Evolutionary conservation across 1,284 basidiomycete species (phyloP).

Genomic region (Cutaneotrichosporon sp.): DNA sequence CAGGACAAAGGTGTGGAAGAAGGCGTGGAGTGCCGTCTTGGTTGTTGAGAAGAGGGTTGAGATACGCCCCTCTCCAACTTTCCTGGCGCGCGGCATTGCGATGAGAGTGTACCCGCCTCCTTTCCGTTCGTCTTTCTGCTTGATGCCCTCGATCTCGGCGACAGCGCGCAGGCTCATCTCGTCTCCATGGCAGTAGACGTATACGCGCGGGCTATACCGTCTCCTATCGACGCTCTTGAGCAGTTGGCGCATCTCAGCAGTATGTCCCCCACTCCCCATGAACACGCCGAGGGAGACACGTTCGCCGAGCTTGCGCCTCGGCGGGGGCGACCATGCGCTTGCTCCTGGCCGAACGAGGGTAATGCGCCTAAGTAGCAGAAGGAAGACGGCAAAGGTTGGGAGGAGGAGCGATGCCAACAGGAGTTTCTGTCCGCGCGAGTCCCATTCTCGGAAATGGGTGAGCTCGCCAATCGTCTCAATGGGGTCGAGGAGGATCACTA

Average conservation of each 20-base stretch:
- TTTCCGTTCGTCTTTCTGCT: slow-evolving; percentile 21
- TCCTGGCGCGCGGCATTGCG: slow-evolving; percentile 76
- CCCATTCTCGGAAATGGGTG: not conserved
- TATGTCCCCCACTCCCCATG: slow-evolving; percentile 84
- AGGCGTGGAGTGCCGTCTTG: slow-evolving; percentile 61
- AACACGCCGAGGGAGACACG: slow-evolving; percentile 57
- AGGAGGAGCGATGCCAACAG: not conserved
- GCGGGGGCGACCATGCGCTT: not conserved
- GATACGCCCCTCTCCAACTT: slow-evolving; percentile 72
- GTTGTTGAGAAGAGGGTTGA: slow-evolving; percentile 67
- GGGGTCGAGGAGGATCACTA: not conserved
- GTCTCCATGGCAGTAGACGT: slow-evolving; percentile 82
- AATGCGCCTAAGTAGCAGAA: not conserved
- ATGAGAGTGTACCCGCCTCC: slow-evolving; percentile 55
- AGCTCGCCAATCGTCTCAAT: not conserved
- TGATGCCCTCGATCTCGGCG: slow-evolving; percentile 61
- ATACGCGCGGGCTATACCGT: slow-evolving; percentile 74
- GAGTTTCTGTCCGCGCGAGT: not conserved
- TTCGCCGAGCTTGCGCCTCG: slow-evolving; percentile 50
- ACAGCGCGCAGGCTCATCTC: slow-evolving; percentile 54
- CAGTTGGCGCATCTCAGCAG: slow-evolving; percentile 78
- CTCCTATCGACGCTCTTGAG: slow-evolving; percentile 72
- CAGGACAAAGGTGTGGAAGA: slow-evolving; percentile 61
- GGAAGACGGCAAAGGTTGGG: not conserved
- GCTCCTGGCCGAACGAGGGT: not conserved